Conservation (phyloP, 2,329 filamentous ascomycete species). For the Neonectria ditissima region DNA sequence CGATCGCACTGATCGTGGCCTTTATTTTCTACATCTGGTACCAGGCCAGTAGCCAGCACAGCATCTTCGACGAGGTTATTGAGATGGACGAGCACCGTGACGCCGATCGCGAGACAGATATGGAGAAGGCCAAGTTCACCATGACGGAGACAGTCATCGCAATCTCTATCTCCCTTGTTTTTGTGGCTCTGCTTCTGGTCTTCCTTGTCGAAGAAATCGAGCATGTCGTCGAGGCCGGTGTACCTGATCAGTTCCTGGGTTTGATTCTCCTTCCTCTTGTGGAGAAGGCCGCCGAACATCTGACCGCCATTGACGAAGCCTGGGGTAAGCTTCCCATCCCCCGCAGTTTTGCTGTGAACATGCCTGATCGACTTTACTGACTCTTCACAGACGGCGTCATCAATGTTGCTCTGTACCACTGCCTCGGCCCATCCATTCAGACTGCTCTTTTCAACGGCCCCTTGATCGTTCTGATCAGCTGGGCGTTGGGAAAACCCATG, state of each 20-base stretch:
- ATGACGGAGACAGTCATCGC: constrained; percentile 73
- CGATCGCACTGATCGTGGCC: constrained; percentile 70
- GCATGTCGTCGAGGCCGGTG: constrained; percentile 53
- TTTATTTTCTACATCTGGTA: constrained; percentile 70
- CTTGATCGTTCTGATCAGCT: constrained; percentile 77
- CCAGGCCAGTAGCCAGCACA: constrained; percentile 73
- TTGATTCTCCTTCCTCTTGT: constrained; percentile 75
- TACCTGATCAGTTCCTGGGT: constrained; percentile 54
- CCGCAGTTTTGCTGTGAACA: not conserved
- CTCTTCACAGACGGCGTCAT: constrained; percentile 64
- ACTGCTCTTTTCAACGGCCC: constrained; percentile 81
- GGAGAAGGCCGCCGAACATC: constrained; percentile 77
- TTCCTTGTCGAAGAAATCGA: constrained; percentile 76
- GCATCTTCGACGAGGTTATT: constrained; percentile 70
- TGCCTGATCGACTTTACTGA: not conserved
- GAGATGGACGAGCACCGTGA: constrained; percentile 63
- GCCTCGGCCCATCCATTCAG: constrained; percentile 79
- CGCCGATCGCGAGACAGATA: constrained; percentile 67
- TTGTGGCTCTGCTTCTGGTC: constrained; percentile 74
- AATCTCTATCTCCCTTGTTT: constrained; percentile 65
- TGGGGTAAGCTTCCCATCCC: constrained; percentile 54
- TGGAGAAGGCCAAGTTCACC: constrained; percentile 72
- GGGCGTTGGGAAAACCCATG: constrained; percentile 74
- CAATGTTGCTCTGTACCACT: constrained; percentile 78
- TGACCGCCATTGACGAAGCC: constrained; percentile 77